A percentile compares a stretch with the other conserved stretches of the same genome.
Conservation (phyloP, 306 rosid species). For the Cicer pinnatifidum region DNA sequence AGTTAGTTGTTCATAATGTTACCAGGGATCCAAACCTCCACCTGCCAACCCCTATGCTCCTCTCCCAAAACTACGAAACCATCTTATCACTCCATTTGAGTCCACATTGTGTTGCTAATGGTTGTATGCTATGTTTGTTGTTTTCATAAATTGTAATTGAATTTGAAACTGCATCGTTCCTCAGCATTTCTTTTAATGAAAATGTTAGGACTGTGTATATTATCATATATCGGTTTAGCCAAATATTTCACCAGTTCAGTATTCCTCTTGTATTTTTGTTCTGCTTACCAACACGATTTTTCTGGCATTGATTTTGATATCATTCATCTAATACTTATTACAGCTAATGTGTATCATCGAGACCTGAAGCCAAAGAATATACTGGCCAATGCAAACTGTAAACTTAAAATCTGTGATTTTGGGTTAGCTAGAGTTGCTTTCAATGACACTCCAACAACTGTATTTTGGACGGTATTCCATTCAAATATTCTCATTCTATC, state of each 20-base stretch:
- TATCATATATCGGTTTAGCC: not conserved
- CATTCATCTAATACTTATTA: constrained; percentile 53
- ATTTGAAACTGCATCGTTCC: constrained; percentile 16
- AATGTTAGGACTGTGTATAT: constrained; percentile 6
- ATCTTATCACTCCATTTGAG: not conserved
- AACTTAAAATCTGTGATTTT: constrained; percentile 94
- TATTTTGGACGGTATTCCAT: constrained; percentile 90
- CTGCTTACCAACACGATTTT: constrained; percentile 7
- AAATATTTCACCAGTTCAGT: not conserved
- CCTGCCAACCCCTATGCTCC: not conserved
- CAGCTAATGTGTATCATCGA: constrained; percentile 97
- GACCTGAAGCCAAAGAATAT: constrained; percentile 97
- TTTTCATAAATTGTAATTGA: not conserved
- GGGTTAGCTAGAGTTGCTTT: constrained; percentile 97
- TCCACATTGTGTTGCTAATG: constrained; percentile 7
- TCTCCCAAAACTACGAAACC: not conserved
- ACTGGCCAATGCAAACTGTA: constrained; percentile 95
- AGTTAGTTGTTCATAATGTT: not conserved
- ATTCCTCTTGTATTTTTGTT: constrained; percentile 31
- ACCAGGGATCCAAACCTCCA: not conserved
- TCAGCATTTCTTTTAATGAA: constrained; percentile 31
- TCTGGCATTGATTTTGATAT: constrained; percentile 26
- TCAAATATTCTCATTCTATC: constrained; percentile 20
- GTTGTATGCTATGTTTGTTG: not conserved
- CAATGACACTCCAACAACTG: constrained; percentile 82